Conservation (phyloP, 805 yeast species). For the Metschnikowia vanudenii region DNA sequence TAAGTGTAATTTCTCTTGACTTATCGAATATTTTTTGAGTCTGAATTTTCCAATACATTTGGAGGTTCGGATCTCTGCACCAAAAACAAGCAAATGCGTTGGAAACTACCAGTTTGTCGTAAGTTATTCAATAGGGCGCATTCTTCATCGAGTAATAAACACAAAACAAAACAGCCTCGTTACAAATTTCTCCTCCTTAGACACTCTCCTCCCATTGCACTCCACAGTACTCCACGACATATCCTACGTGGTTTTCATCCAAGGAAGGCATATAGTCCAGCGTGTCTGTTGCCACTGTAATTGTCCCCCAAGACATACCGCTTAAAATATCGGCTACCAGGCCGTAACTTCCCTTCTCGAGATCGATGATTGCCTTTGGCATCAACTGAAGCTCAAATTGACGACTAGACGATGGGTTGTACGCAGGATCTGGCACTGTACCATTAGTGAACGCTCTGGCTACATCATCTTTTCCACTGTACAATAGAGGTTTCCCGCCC, state of each 20-base stretch:
- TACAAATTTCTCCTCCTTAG: neutral
- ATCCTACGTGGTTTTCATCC: slow-evolving; percentile 70
- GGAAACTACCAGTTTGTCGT: no score
- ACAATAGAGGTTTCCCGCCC: slow-evolving; percentile 75
- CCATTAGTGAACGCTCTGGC: slow-evolving; percentile 41
- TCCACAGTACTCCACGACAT: slow-evolving; percentile 75
- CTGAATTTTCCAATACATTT: no score
- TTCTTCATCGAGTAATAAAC: no score
- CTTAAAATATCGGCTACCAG: slow-evolving; percentile 45
- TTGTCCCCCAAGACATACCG: slow-evolving; percentile 99
- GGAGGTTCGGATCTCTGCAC: no score
- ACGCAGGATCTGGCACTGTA: slow-evolving; percentile 57
- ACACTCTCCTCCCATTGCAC: slow-evolving; percentile 76
- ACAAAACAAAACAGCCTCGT: no score
- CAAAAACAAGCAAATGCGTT: no score
- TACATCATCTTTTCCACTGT: slow-evolving; percentile 59
- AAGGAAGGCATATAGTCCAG: slow-evolving; percentile 59
- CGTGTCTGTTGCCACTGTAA: slow-evolving; percentile 73
- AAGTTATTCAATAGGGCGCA: no score
- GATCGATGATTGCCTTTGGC: slow-evolving; percentile 88
- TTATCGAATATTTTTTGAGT: no score
- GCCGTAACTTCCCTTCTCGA: slow-evolving; percentile 49
- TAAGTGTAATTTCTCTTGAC: no score
- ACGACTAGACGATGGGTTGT: slow-evolving; percentile 57
- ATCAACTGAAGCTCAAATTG: slow-evolving; percentile 85